phyloP scores from a whole-genome alignment of 768 basidiomycete species.

The Omphalotus guepiniiformis region DNA sequence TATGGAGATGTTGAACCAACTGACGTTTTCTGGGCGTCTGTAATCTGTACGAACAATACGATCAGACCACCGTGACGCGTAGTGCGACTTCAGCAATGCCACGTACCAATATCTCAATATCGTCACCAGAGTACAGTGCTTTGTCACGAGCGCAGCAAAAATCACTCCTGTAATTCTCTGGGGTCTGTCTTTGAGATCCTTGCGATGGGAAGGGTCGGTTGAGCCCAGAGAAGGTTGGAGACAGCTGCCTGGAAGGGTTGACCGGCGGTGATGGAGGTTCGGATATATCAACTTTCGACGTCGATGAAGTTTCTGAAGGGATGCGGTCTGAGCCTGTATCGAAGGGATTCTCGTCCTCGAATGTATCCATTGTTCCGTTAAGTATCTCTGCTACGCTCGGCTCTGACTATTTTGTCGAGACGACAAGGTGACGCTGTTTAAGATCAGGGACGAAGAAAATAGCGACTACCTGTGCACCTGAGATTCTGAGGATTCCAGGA shows the following conservation, averaged over 20 bases:
- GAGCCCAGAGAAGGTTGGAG: slow-evolving; percentile 39
- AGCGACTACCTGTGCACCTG: no score
- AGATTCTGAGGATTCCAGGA: no score
- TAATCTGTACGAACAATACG: slow-evolving; percentile 60
- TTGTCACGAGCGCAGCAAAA: slow-evolving; percentile 76
- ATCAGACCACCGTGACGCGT: not conserved
- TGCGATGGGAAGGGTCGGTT: slow-evolving; percentile 50
- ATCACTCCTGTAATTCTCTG: slow-evolving; percentile 62
- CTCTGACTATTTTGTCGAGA: no score
- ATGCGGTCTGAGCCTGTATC: slow-evolving; percentile 40
- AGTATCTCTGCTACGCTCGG: no score
- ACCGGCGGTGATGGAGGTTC: slow-evolving; percentile 57
- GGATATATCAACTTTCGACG: slow-evolving; percentile 50
- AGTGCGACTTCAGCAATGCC: not conserved
- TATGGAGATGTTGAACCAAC: slow-evolving; percentile 86
- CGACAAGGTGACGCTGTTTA: no score
- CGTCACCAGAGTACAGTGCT: slow-evolving; percentile 78
- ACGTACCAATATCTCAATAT: slow-evolving; percentile 74
- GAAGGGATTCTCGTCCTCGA: slow-evolving; percentile 69
- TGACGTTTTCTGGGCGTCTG: slow-evolving; percentile 93
- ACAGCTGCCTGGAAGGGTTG: slow-evolving; percentile 39
- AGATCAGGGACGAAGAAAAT: no score
- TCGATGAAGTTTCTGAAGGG: slow-evolving; percentile 49
- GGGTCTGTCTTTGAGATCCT: slow-evolving; percentile 49
- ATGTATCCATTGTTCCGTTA: slow-evolving; percentile 36